Base-by-base conservation (phyloP, 495 filamentous ascomycete genomes). In the Lichina pygmaea region DNA sequence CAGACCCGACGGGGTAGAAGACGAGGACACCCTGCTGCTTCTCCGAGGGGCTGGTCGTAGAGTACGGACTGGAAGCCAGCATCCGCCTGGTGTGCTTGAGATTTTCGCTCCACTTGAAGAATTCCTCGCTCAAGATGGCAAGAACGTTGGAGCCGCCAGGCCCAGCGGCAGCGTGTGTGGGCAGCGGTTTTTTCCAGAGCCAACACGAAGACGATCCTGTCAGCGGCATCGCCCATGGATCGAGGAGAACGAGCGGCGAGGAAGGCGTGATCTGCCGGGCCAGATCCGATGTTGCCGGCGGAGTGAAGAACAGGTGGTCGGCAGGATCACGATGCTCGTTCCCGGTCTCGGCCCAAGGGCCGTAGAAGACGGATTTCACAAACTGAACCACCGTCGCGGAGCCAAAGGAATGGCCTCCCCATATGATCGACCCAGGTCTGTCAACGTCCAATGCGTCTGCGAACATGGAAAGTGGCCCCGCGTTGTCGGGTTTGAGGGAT, bases 371-470 rank as follows among this genome's bases (percentile, higher is more conserved):
- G 33, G 65, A 73, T 54, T 86, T 86, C 50, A 81, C 55, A 42
- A 86, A 66, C 51, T 85, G 81, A 6, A 78, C 65, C 32, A 71
- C 62, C 16, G 74, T 81, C 0, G 77, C 64, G 16, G 74, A 74
- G 41, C 81, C 81, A 51, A 86, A 86, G 12, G 72, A 78, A 57
- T 86, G 81, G 7, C 81, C 81, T 0, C 65, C 66, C 57, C 74
- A 83, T 41, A 70, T 68, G 2, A 85, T 66, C n/a, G 60, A 62
- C 7, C 81, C 81, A 0, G 81, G 78, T n/a, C 62, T 59, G 44
- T 70, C 66, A 7, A 86, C 64, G 49, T 80, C 68, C 31, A 86
- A 62, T 32, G 56, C 55, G 34, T 57, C 55, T 42, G 57, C 50
- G 50, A 85, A 74, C 47, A 61, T 61, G 12, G 52, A 11, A 10